These are phyloP conservation scores for Penicillium sp. DNA, from an alignment of 2,329 filamentous ascomycete species.

Conservation along the genomic window DNA sequence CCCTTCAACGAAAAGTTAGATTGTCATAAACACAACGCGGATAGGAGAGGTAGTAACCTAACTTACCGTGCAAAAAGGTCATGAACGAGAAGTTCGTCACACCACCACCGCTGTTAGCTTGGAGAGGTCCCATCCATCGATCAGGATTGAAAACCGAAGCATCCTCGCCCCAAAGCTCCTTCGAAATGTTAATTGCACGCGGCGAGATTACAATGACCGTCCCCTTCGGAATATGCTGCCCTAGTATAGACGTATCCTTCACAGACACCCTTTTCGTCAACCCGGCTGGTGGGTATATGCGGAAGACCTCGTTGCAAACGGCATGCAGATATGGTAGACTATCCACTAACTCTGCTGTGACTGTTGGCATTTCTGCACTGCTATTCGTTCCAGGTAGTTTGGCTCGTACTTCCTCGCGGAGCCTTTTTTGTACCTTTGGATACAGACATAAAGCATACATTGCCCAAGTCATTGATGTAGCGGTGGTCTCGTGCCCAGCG, in stretches of 20 bases:
- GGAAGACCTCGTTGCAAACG: constrained; percentile 72
- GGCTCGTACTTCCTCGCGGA: constrained; percentile 22
- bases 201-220: constrained; percentile 64
- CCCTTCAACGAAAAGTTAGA: background rate
- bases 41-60: background rate
- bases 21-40: background rate
- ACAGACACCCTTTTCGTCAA: constrained; percentile 64
- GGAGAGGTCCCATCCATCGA: constrained; percentile 61
- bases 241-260: constrained; percentile 63
- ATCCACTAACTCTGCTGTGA: constrained; percentile 41
- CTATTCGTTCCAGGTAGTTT: constrained; percentile 12
- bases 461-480: constrained; percentile 24
- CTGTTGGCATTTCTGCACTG: background rate
- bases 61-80: constrained; percentile 69
- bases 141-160: constrained; percentile 74
- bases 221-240: constrained; percentile 63
- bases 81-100: constrained; percentile 67
- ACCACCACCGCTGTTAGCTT: constrained; percentile 60
- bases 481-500: constrained; percentile 44
- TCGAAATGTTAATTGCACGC: constrained; percentile 66
- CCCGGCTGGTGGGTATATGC: constrained; percentile 68
- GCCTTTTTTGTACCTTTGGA: constrained; percentile 21
- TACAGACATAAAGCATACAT: constrained; percentile 21
- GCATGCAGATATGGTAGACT: constrained; percentile 74
- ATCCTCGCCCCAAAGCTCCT: constrained; percentile 70